Evolutionary conservation across 139 green algal genomes (phyloP), one percentile per base, ranked within the genome.

Genomic region (Gonium pectorale): DNA sequence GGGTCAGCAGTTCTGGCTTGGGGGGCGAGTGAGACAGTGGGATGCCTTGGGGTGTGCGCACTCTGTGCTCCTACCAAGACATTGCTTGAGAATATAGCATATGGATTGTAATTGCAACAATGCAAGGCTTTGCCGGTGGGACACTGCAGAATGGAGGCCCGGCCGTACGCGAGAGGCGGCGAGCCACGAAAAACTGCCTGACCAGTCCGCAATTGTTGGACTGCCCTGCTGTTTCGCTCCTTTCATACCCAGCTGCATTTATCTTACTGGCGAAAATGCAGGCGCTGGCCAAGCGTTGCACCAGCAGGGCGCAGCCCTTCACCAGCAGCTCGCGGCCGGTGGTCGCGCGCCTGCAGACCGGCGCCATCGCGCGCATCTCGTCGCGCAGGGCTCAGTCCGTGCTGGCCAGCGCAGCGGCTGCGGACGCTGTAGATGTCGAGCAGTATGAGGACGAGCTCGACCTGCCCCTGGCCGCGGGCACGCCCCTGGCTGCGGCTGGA

Each of bases 401-500:
- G 4, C 15, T 77, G 67, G 33, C 33, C 26, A 64, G 49, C 26
- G 59, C 83, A 24, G 82, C 29, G 19, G 83, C 59, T 26, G 27
- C 52, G 27, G 35, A 24, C 5, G 72, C 59, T 27, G 72, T 86
- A 46, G 77, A 85, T 6, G 49, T 88, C 13, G 64, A 68, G 5
- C 72, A 87, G 51, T 84, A 85, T 59, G 79, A 56, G 17, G 83
- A 86, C 78, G 87, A 91, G 49, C 62, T 89, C 51, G 87, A 91
- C 54, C 26, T 86, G 40, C 56, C 54, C 27, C 49, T 81, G 35
- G 52, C 35, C 26, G 51, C 62, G 44, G 83, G 33, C 22, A 24
- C 52, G 19, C 13, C 35, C 4, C 70, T 68, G 26, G 60, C 29
- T 52, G 66, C n/a, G 31, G 69, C 62, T 31, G 15, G 82, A 13